These are phyloP conservation scores for Hirschioporus abietinus DNA, from an alignment of 768 basidiomycete genomes.

Conservation along the genomic window DNA sequence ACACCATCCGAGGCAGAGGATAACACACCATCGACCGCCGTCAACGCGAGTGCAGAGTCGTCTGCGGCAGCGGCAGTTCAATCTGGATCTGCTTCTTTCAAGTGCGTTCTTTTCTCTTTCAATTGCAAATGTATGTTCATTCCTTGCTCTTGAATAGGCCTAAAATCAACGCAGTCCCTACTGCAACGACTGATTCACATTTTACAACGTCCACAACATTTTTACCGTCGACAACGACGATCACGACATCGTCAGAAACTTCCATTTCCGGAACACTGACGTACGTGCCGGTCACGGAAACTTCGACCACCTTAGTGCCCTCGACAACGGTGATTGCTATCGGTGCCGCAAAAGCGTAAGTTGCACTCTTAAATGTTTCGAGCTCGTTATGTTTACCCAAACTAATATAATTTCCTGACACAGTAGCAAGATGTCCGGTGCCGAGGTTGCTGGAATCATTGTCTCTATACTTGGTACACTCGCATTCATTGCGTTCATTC, in stretches of 20 bases:
- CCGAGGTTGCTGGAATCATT: not conserved
- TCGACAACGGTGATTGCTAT: not conserved
- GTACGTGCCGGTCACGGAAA: not conserved
- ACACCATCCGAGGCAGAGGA: too few relatives aligned
- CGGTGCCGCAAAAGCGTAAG: not conserved
- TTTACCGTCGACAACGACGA: not conserved
- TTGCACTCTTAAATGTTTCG: not conserved
- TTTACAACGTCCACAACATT: not conserved
- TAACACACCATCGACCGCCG: not conserved
- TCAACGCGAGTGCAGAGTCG: not conserved
- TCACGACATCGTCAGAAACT: not conserved
- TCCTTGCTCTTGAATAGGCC: not conserved
- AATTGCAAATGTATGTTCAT: not conserved
- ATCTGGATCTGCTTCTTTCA: not conserved
- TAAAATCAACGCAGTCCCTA: not conserved
- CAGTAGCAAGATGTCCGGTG: not conserved
- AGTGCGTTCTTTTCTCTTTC: too few relatives aligned
- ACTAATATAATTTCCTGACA: not conserved
- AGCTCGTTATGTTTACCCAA: not conserved
- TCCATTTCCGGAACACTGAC: not conserved
- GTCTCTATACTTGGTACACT: not conserved
- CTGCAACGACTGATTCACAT: not conserved
- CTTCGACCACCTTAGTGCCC: not conserved
- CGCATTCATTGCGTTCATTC: not conserved
- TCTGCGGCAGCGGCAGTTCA: not conserved